Percentiles rank a stretch among this genome's conserved stretches.
Evolutionary conservation across 345 rosid species (phyloP).

Genomic region (Dipteronia dyeriana): DNA sequence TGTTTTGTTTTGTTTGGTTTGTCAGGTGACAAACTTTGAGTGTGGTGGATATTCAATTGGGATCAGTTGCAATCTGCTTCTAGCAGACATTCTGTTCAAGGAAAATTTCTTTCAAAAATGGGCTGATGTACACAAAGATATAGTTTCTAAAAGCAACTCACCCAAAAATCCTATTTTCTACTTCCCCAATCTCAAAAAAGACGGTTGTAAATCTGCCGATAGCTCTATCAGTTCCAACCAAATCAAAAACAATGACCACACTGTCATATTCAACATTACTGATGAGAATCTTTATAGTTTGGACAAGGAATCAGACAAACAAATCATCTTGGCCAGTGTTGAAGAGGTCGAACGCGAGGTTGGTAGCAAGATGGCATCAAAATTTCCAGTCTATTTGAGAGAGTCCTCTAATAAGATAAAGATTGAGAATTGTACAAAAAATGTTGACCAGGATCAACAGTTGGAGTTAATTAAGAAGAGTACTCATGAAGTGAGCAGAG

Average conservation of each 20-base stretch:
- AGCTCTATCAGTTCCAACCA: slow-evolving; percentile 30
- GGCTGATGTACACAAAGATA: slow-evolving; percentile 51
- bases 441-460: slow-evolving; percentile 8
- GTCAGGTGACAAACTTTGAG: slow-evolving; percentile 78
- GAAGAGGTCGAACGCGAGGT: slow-evolving; percentile 37
- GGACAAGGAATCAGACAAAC: slow-evolving; percentile 17
- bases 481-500: neutral
- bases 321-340: slow-evolving; percentile 32
- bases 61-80: slow-evolving; percentile 70
- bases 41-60: slow-evolving; percentile 92
- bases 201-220: neutral
- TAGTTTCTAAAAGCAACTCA: slow-evolving; percentile 23
- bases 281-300: neutral
- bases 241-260: slow-evolving; percentile 33
- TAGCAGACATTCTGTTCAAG: slow-evolving; percentile 53
- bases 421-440: slow-evolving; percentile 35
- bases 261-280: slow-evolving; percentile 33
- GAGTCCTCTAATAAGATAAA: slow-evolving; percentile 35
- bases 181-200: slow-evolving; percentile 44
- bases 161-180: slow-evolving; percentile 47
- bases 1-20: no score
- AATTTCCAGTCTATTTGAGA: slow-evolving; percentile 44
- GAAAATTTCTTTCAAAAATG: slow-evolving; percentile 55
- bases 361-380: slow-evolving; percentile 19
- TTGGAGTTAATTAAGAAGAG: neutral